Percentiles rank a stretch among this genome's conserved stretches.
Evolutionary conservation across 805 yeast genomes (phyloP).

Genomic region (Suhomyces kilbournensis): DNA sequence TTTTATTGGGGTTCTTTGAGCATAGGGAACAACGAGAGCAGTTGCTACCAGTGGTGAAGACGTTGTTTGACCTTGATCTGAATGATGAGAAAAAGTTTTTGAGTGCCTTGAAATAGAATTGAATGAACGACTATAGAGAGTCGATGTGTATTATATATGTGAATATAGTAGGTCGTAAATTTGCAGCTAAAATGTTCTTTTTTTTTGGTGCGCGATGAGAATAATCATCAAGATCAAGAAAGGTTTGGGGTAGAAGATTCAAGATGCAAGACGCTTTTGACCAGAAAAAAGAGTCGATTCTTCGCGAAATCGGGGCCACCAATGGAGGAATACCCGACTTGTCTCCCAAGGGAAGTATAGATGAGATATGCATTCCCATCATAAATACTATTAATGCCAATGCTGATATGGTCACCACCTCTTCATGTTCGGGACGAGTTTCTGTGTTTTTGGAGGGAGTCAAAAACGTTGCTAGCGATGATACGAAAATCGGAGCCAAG

Average conservation of each 20-base stretch:
- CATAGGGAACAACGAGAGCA: constrained; percentile 88
- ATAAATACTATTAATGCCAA: constrained; percentile 64
- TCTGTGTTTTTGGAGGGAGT: constrained; percentile 78
- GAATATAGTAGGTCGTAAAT: neutral
- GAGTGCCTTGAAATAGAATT: constrained; percentile 42
- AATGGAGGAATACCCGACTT: constrained; percentile 49
- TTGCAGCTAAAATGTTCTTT: neutral
- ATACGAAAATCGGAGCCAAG: constrained; percentile 65
- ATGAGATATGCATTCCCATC: constrained; percentile 67
- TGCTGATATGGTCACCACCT: constrained; percentile 74
- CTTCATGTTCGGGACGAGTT: constrained; percentile 85
- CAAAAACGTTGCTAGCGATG: constrained; percentile 30
- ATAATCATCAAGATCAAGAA: neutral
- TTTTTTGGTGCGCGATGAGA: neutral
- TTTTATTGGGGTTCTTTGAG: constrained; percentile 84
- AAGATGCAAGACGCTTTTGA: constrained; percentile 54
- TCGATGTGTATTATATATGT: neutral
- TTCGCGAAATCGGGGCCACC: constrained; percentile 49
- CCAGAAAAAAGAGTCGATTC: constrained; percentile 58
- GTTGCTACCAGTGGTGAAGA: constrained; percentile 80
- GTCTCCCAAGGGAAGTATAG: constrained; percentile 91
- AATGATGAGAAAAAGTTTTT: constrained; percentile 75
- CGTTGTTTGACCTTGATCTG: constrained; percentile 63
- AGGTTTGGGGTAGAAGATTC: neutral
- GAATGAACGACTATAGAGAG: neutral